These are phyloP conservation scores for Hymenotorrendiella dingleyae DNA, from an alignment of 2,329 filamentous ascomycete species.

Conservation along the genomic window DNA sequence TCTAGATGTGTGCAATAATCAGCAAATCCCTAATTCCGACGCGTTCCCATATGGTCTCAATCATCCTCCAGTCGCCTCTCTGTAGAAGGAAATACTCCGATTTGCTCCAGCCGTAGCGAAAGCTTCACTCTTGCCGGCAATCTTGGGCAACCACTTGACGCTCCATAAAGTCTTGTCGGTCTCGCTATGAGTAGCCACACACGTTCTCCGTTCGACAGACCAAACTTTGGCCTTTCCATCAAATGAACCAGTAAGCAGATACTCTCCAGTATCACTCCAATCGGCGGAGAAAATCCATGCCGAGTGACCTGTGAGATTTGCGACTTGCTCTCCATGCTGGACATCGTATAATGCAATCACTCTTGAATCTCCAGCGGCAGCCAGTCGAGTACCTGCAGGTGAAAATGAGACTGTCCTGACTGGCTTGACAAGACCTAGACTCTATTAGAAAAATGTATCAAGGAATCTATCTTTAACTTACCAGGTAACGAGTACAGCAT, in stretches of 20 bases:
- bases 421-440: conserved; percentile 72
- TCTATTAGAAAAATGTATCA: conserved; percentile 18
- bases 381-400: conserved; percentile 75
- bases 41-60: no score
- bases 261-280: conserved; percentile 92
- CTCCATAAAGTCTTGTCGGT: conserved; percentile 80
- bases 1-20: no score
- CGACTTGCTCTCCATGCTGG: conserved; percentile 84
- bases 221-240: conserved; percentile 96
- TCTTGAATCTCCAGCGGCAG: conserved; percentile 82
- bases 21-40: no score
- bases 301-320: conserved; percentile 71
- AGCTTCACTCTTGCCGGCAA: conserved; percentile 51
- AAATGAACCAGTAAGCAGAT: conserved; percentile 78
- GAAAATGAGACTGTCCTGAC: conserved; percentile 85
- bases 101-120: conserved; percentile 78
- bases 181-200: conserved; percentile 91
- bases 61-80: conserved; percentile 66
- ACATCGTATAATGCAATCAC: conserved; percentile 92
- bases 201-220: conserved; percentile 76
- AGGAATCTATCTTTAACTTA: conserved; percentile 33
- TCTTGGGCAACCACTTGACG: conserved; percentile 75
- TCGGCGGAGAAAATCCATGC: conserved; percentile 89
- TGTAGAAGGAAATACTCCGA: conserved; percentile 71
- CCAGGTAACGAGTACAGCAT: conserved; percentile 80